These are phyloP conservation scores for Corylus americana DNA, from an alignment of 306 rosid genomes.

Conservation along the genomic window DNA sequence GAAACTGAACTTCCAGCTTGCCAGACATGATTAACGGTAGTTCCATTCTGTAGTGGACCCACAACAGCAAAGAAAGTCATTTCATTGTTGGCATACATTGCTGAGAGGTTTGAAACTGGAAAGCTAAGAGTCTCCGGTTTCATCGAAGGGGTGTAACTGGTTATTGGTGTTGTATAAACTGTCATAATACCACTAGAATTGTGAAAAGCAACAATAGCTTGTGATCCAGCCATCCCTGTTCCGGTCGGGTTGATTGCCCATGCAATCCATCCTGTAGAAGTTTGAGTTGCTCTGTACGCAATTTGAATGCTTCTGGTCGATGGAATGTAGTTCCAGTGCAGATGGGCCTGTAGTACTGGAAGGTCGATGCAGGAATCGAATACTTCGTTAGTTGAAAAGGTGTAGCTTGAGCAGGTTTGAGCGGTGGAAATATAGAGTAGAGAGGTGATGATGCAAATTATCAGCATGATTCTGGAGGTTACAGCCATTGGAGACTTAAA, in stretches of 20 bases:
- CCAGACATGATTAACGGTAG: slow-evolving; percentile 26
- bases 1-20: slow-evolving; percentile 25
- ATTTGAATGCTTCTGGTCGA: slow-evolving; percentile 27
- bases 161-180: slow-evolving; percentile 24
- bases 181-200: slow-evolving; percentile 10
- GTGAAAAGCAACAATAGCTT: slow-evolving; percentile 4
- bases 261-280: slow-evolving; percentile 6
- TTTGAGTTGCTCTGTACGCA: slow-evolving; percentile 20
- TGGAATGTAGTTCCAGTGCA: slow-evolving; percentile 28
- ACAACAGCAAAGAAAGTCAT: slow-evolving; percentile 30
- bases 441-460: slow-evolving; percentile 1
- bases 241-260: slow-evolving; percentile 1
- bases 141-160: slow-evolving; percentile 30
- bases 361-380: slow-evolving; percentile 26
- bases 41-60: slow-evolving; percentile 22
- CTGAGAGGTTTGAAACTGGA: slow-evolving; percentile 27
- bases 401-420: slow-evolving; percentile 20
- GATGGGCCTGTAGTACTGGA: slow-evolving; percentile 21
- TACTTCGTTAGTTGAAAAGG: background rate
- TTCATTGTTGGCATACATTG: slow-evolving; percentile 19
- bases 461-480: background rate
- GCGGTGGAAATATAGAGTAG: slow-evolving; percentile 3
- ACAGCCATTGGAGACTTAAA: slow-evolving; percentile 2
- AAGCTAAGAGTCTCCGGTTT: slow-evolving; percentile 24
- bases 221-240: slow-evolving; percentile 2